phyloP scores from a whole-genome alignment of 2,329 filamentous ascomycete species.

The Fusarium nurragi region DNA sequence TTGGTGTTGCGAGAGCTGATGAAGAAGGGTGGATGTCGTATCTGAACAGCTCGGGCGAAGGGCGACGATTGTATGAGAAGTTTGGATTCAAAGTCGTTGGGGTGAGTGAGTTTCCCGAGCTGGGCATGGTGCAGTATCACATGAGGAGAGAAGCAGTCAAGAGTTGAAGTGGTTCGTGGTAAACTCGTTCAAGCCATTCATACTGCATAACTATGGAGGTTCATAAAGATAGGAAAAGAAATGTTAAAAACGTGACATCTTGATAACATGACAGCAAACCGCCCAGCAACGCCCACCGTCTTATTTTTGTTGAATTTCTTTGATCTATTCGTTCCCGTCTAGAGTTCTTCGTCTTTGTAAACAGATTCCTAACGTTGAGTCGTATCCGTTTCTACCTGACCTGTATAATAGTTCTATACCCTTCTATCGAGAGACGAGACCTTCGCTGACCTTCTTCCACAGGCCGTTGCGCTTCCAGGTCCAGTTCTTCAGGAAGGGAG shows the following conservation, averaged over 20 bases:
- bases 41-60: constrained; percentile 44
- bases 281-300: constrained; percentile 35
- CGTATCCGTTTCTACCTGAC: constrained; percentile 2
- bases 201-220: constrained; percentile 28
- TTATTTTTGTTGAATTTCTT: constrained; percentile 20
- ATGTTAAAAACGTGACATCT: constrained; percentile 25
- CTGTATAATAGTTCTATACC: constrained; percentile 1
- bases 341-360: constrained; percentile 6
- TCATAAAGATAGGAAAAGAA: constrained; percentile 28
- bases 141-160: constrained; percentile 43
- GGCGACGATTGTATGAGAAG: constrained; percentile 43
- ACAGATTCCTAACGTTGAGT: constrained; percentile 3
- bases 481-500: constrained; percentile 72
- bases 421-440: constrained; percentile 39
- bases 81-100: constrained; percentile 44
- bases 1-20: constrained; percentile 46
- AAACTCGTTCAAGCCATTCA: constrained; percentile 12
- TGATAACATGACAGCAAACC: constrained; percentile 24
- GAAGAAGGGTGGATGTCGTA: constrained; percentile 44
- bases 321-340: constrained; percentile 30
- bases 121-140: constrained; percentile 42
- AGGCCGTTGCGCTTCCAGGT: constrained; percentile 64
- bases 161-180: neutral
- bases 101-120: constrained; percentile 31
- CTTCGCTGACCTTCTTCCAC: constrained; percentile 48